phyloP scores from a whole-genome alignment of 2,329 filamentous ascomycete genomes.

The Fusarium continuum region DNA sequence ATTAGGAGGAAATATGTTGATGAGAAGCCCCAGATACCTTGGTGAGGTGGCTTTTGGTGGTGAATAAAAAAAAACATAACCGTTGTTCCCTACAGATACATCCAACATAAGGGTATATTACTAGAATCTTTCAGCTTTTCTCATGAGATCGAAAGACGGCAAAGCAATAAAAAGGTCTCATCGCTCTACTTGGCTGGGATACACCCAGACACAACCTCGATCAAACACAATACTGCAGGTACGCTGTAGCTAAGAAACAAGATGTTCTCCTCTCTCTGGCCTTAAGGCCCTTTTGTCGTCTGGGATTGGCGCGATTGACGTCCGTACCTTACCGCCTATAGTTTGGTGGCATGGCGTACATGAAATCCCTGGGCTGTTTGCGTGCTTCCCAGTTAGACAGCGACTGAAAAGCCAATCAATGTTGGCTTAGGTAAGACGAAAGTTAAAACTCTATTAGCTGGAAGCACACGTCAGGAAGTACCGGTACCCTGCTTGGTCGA shows the following conservation, averaged over 20 bases:
- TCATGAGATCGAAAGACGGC: too few relatives aligned
- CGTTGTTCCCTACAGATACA: too few relatives aligned
- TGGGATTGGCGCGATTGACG: constrained; percentile 36
- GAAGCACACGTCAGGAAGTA: constrained; percentile 18
- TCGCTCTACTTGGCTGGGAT: not conserved
- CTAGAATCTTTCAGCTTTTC: too few relatives aligned
- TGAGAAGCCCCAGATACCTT: too few relatives aligned
- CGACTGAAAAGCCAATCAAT: constrained; percentile 29
- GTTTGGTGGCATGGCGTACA: constrained; percentile 29
- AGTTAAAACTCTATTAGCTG: constrained; percentile 3
- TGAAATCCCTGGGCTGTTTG: constrained; percentile 34
- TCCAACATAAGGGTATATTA: too few relatives aligned
- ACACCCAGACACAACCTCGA: constrained; percentile 3
- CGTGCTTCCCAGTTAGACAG: constrained; percentile 16
- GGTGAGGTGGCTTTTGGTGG: too few relatives aligned
- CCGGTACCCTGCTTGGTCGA: constrained; percentile 37
- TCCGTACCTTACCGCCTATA: constrained; percentile 33
- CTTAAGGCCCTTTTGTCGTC: constrained; percentile 8
- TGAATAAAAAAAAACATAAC: too few relatives aligned
- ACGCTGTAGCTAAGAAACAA: constrained; percentile 29
- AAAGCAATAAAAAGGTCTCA: not conserved
- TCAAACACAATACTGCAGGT: constrained; percentile 28
- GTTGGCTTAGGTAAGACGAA: constrained; percentile 19
- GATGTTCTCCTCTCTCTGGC: constrained; percentile 17
- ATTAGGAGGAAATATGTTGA: too few relatives aligned